Evolutionary conservation across 257 asterid species (phyloP).

Genomic region (Penstemon barbatus): DNA sequence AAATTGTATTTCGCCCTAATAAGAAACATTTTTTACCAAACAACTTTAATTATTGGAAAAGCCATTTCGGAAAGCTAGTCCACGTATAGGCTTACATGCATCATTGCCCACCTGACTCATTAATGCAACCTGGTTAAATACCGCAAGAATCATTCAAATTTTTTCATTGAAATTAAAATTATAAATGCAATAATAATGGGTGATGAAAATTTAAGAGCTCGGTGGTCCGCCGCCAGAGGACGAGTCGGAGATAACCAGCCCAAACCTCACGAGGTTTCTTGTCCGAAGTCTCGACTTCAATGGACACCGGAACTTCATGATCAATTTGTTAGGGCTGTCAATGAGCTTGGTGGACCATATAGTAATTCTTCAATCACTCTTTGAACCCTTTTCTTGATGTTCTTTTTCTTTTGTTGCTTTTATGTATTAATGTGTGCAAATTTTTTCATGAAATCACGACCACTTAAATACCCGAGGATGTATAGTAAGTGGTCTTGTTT

Average conservation of each 20-base stretch:
- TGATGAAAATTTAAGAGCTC: slow-evolving; percentile 4
- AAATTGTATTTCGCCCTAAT: not conserved
- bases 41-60: slow-evolving; percentile 24
- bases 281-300: slow-evolving; percentile 39
- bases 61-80: slow-evolving; percentile 25
- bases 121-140: not conserved
- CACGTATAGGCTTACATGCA: slow-evolving; percentile 40
- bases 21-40: slow-evolving; percentile 30
- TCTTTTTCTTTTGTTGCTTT: not conserved
- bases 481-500: too few species aligned
- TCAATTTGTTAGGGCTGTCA: slow-evolving; percentile 41
- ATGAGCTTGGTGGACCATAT: slow-evolving; percentile 45
- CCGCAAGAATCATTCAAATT: not conserved
- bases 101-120: slow-evolving; percentile 35
- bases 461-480: too few species aligned
- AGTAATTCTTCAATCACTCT: slow-evolving; percentile 17
- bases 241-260: not conserved
- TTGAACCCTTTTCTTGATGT: not conserved
- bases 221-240: slow-evolving; percentile 23
- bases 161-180: not conserved
- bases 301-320: slow-evolving; percentile 50
- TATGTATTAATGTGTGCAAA: not conserved
- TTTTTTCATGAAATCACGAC: not conserved
- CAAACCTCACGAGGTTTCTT: slow-evolving; percentile 1
- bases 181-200: slow-evolving; percentile 2